These are phyloP conservation scores for Candida maltosa DNA, from an alignment of 805 yeast species.

Conservation along the genomic window DNA sequence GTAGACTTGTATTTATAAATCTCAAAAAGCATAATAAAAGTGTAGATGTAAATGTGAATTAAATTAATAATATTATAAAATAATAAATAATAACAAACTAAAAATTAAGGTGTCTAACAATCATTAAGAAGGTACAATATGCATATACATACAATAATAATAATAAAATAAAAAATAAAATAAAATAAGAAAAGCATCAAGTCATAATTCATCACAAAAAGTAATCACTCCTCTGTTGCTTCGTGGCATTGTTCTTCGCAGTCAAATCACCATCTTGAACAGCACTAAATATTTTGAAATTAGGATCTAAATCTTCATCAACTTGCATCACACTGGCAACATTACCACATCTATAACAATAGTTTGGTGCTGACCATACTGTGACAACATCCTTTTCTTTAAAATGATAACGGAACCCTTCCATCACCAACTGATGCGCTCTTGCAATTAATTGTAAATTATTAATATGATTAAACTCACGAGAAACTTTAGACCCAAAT, in stretches of 20 bases:
- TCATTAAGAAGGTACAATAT: too few relatives aligned
- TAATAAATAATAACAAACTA: too few relatives aligned
- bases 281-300: slow-evolving; percentile 91
- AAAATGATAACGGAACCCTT: slow-evolving; percentile 94
- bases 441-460: slow-evolving; percentile 85
- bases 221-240: slow-evolving; percentile 45
- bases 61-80: slow-evolving; percentile 2
- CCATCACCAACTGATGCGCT: slow-evolving; percentile 98
- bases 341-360: slow-evolving; percentile 96
- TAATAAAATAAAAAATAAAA: too few relatives aligned
- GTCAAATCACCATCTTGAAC: slow-evolving; percentile 76
- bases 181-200: too few relatives aligned
- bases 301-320: slow-evolving; percentile 80
- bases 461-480: slow-evolving; percentile 95
- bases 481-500: slow-evolving; percentile 88
- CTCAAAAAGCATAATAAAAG: neutral
- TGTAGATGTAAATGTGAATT: neutral
- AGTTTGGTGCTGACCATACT: slow-evolving; percentile 97
- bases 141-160: too few relatives aligned
- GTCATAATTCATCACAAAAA: slow-evolving; percentile 23
- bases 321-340: slow-evolving; percentile 98
- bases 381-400: slow-evolving; percentile 95
- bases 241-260: slow-evolving; percentile 34
- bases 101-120: too few relatives aligned
- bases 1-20: neutral